Conservation (phyloP, 805 yeast genomes). For the Starmerella vaccinii region DNA sequence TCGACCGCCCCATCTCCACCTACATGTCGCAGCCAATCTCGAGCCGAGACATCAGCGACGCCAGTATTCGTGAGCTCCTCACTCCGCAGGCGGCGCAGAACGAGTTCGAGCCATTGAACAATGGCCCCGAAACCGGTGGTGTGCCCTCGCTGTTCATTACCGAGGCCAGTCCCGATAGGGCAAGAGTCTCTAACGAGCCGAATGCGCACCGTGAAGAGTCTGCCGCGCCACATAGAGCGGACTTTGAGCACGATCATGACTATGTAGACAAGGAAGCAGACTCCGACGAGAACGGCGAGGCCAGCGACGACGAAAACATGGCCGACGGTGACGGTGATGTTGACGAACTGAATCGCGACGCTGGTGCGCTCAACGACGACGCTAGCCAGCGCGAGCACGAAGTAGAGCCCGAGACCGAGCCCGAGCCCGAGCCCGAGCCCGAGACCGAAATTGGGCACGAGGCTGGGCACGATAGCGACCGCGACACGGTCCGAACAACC, state of each 20-base stretch:
- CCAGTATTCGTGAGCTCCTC: constrained; percentile 23
- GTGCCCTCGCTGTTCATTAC: constrained; percentile 15
- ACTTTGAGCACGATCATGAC: constrained; percentile 9
- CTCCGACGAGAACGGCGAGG: constrained; percentile 5
- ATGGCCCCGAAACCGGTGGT: not conserved
- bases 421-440: no score
- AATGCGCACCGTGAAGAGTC: not conserved
- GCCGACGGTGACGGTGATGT: not conserved
- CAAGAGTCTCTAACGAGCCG: not conserved
- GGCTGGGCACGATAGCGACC: not conserved
- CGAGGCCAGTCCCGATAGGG: constrained; percentile 16
- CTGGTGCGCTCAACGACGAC: not conserved
- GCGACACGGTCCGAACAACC: not conserved
- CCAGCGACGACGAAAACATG: constrained; percentile 7
- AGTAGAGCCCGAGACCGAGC: no score
- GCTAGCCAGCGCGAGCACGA: not conserved
- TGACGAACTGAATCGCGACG: not conserved
- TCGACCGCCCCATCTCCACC: constrained; percentile 27
- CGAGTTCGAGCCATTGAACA: constrained; percentile 9
- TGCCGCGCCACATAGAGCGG: not conserved
- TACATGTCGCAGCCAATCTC: constrained; percentile 22
- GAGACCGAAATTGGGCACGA: not conserved
- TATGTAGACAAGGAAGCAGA: constrained; percentile 1
- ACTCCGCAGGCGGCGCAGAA: constrained; percentile 21
- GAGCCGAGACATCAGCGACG: constrained; percentile 20